Evolutionary conservation across 805 yeast species (phyloP).

Genomic region (Saturnispora halmiae): DNA sequence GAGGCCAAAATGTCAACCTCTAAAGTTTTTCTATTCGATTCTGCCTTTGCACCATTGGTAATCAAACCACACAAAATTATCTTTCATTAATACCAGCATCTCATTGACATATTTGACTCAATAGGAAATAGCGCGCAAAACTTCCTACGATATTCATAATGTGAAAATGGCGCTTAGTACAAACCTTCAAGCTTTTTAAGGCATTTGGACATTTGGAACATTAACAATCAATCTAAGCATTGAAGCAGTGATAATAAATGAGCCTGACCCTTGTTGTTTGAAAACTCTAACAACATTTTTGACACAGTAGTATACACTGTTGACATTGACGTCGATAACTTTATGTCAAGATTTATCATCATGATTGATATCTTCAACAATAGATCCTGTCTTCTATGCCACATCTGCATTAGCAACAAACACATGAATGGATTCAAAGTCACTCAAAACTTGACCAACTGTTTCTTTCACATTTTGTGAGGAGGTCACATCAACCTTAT

Average conservation of each 20-base stretch:
- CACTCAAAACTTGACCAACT: slow-evolving; percentile 24
- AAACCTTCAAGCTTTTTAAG: slow-evolving; percentile 83
- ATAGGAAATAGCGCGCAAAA: no score
- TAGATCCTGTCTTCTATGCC: slow-evolving; percentile 64
- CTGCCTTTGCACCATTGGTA: no score
- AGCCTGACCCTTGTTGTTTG: slow-evolving; percentile 65
- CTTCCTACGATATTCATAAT: no score
- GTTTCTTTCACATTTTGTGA: slow-evolving; percentile 26
- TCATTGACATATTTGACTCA: no score
- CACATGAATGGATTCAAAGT: slow-evolving; percentile 33
- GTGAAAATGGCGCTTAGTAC: no score
- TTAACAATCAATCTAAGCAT: slow-evolving; percentile 90
- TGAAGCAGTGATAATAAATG: slow-evolving; percentile 77
- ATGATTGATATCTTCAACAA: slow-evolving; percentile 34
- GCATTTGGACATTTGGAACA: slow-evolving; percentile 79
- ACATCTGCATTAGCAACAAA: slow-evolving; percentile 48
- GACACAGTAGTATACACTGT: slow-evolving; percentile 75
- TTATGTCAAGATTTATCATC: slow-evolving; percentile 43
- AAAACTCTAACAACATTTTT: slow-evolving; percentile 66
- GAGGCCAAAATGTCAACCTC: no score
- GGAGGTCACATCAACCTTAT: slow-evolving; percentile 29
- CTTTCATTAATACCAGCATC: no score
- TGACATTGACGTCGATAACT: slow-evolving; percentile 65
- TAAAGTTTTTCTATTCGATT: no score
- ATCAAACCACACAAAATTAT: no score